phyloP scores from a whole-genome alignment of 257 asterid genomes.

The Ehretia macrophylla region DNA sequence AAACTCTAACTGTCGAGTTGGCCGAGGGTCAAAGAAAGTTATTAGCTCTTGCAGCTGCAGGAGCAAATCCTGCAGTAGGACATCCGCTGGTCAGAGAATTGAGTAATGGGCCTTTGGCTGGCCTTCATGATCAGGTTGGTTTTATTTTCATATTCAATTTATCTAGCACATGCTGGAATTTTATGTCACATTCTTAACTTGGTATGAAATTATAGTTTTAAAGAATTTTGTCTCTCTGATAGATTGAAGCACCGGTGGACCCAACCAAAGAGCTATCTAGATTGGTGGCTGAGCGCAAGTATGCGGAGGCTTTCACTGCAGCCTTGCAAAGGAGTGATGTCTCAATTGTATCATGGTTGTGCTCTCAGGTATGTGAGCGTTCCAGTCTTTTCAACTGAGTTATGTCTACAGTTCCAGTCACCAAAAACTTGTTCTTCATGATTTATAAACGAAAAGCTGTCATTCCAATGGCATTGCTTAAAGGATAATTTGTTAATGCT shows the following conservation, averaged over 20 bases:
- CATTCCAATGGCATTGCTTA: background rate
- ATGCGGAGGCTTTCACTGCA: slow-evolving; percentile 83
- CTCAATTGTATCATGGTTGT: slow-evolving; percentile 80
- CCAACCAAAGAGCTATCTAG: slow-evolving; percentile 95
- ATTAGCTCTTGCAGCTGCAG: slow-evolving; percentile 72
- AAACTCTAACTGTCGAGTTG: slow-evolving; percentile 71
- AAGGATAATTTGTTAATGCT: background rate
- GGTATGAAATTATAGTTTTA: background rate
- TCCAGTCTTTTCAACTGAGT: background rate
- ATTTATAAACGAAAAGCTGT: no score
- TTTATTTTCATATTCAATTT: slow-evolving; percentile 1
- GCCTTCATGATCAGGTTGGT: slow-evolving; percentile 79
- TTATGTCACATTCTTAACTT: background rate
- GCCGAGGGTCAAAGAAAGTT: slow-evolving; percentile 87
- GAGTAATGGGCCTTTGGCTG: slow-evolving; percentile 78
- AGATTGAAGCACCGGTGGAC: slow-evolving; percentile 86
- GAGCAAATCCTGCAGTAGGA: slow-evolving; percentile 60
- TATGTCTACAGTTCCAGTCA: background rate
- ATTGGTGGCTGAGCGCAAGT: slow-evolving; percentile 70
- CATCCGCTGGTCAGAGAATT: slow-evolving; percentile 64
- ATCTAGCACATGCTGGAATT: background rate
- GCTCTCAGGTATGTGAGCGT: slow-evolving; percentile 67
- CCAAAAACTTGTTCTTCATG: no score
- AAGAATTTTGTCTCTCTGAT: slow-evolving; percentile 6
- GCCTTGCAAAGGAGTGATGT: slow-evolving; percentile 93